phyloP scores from a whole-genome alignment of 176 grass and related monocot genomes.

The Triticum urartu region DNA sequence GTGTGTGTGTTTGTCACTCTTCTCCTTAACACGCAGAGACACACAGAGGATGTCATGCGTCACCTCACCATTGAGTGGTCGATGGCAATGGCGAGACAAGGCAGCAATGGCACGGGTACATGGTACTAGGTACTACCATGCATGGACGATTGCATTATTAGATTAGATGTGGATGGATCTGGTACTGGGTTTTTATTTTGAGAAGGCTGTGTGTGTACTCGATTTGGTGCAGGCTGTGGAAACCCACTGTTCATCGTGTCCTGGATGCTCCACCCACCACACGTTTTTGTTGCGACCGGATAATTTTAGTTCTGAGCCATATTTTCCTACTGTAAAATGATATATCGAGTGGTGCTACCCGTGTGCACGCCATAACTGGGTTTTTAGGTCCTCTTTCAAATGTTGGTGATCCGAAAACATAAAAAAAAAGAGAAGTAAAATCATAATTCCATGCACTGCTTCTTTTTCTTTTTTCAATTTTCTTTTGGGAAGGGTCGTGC shows the following conservation, averaged over 20 bases:
- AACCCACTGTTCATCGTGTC: slow-evolving; percentile 4
- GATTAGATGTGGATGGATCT: neutral
- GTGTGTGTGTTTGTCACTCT: neutral
- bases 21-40: neutral
- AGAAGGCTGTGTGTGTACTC: neutral
- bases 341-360: too few relatives aligned
- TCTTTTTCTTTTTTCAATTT: too few relatives aligned
- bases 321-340: too few relatives aligned
- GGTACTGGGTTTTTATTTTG: neutral
- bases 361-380: too few relatives aligned
- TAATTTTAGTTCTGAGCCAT: too few relatives aligned
- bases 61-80: neutral
- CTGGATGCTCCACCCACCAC: neutral
- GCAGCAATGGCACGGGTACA: neutral
- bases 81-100: neutral
- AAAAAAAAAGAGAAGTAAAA: too few relatives aligned
- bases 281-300: neutral
- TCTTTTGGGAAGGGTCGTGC: too few relatives aligned
- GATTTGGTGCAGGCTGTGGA: neutral
- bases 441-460: too few relatives aligned
- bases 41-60: neutral
- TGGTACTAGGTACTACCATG: neutral
- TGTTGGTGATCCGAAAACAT: too few relatives aligned
- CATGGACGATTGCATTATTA: neutral
- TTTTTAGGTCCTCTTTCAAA: too few relatives aligned